Percentiles rank a stretch among this genome's conserved stretches.
Evolutionary conservation across 2,329 filamentous ascomycete genomes (phyloP).

Genomic region (Hypoxylon sp.): DNA sequence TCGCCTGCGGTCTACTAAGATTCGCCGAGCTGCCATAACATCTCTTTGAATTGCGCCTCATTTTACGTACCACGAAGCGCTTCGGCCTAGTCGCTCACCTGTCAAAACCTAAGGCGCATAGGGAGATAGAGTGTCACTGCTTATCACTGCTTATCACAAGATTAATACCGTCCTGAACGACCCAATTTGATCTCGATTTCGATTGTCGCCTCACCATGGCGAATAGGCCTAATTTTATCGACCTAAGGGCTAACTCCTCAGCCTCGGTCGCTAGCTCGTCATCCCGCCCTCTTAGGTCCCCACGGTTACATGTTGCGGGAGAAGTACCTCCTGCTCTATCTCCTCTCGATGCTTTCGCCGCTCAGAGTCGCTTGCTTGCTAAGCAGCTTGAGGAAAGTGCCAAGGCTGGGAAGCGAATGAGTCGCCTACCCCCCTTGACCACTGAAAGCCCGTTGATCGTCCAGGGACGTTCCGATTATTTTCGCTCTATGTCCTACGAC

Average conservation of each 20-base stretch:
- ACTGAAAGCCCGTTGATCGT: constrained; percentile 84
- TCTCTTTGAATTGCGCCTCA: constrained; percentile 21
- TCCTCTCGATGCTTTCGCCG: constrained; percentile 93
- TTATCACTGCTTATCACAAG: background rate
- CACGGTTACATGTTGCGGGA: constrained; percentile 81
- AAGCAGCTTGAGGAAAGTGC: constrained; percentile 86
- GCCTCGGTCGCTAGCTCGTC: constrained; percentile 62
- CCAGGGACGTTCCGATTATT: constrained; percentile 84
- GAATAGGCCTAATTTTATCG: constrained; percentile 70
- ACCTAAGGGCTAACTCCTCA: constrained; percentile 71
- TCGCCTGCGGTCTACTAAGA: constrained; percentile 19
- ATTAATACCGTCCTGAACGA: constrained; percentile 8
- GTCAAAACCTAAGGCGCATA: constrained; percentile 8
- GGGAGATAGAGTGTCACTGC: constrained; percentile 12
- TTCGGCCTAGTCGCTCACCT: constrained; percentile 12
- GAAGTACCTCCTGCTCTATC: constrained; percentile 91
- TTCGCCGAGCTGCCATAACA: background rate
- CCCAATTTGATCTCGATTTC: constrained; percentile 6
- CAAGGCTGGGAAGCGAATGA: constrained; percentile 82
- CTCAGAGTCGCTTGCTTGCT: constrained; percentile 89
- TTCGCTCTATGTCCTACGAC: constrained; percentile 80
- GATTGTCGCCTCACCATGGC: constrained; percentile 61
- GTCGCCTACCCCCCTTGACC: constrained; percentile 85
- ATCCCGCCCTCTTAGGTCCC: constrained; percentile 75
- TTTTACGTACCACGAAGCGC: constrained; percentile 10